phyloP scores from a whole-genome alignment of 2,329 filamentous ascomycete genomes.

The Claviceps sp. region DNA sequence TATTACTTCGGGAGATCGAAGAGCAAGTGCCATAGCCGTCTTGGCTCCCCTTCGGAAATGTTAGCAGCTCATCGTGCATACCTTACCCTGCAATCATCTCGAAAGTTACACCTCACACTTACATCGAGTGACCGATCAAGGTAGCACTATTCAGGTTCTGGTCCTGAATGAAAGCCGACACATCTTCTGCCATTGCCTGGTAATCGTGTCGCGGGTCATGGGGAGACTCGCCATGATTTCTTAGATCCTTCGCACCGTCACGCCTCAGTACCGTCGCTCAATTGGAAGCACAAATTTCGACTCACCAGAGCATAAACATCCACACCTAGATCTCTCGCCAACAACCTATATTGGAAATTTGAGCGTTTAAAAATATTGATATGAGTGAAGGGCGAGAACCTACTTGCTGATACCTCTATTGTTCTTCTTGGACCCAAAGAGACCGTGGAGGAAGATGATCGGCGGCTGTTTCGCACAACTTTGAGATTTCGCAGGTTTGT shows the following conservation, averaged over 20 bases:
- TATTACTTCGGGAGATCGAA: constrained; percentile 54
- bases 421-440: constrained; percentile 93
- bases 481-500: constrained; percentile 37
- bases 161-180: constrained; percentile 61
- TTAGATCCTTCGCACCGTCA: constrained; percentile 50
- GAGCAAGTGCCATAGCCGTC: constrained; percentile 74
- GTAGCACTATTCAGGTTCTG: constrained; percentile 58
- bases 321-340: constrained; percentile 68
- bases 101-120: constrained; percentile 13
- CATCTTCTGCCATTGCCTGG: constrained; percentile 65
- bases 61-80: neutral
- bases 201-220: constrained; percentile 71
- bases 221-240: constrained; percentile 87
- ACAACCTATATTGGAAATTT: constrained; percentile 36
- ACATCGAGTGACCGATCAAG: constrained; percentile 92
- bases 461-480: constrained; percentile 36
- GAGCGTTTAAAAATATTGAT: neutral
- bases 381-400: constrained; percentile 18
- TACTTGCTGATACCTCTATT: constrained; percentile 92
- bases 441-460: constrained; percentile 79
- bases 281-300: neutral
- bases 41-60: constrained; percentile 62
- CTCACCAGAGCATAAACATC: constrained; percentile 70
- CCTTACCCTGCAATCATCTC: neutral
- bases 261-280: neutral